Percentiles rank a stretch among this genome's conserved stretches.
Conservation (phyloP, 1,139 yeast species). For the Yamadazyma sp. region DNA sequence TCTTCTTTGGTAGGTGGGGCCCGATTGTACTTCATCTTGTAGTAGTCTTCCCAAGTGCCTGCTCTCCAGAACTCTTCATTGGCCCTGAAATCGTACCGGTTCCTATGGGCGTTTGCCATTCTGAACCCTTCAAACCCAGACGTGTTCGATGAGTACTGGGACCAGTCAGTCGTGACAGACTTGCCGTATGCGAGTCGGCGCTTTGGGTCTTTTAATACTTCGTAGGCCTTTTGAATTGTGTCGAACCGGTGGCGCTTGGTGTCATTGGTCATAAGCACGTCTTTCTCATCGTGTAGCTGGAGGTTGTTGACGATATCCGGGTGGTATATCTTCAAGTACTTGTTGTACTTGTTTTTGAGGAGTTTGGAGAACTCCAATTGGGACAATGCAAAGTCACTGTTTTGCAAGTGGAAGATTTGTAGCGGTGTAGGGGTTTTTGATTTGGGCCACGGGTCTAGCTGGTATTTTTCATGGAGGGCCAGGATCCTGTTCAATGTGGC, state of each 20-base stretch:
- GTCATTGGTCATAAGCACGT: constrained; percentile 29
- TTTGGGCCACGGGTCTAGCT: constrained; percentile 57
- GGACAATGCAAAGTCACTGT: constrained; percentile 19
- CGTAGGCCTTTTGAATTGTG: constrained; percentile 71
- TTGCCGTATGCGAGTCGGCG: constrained; percentile 34
- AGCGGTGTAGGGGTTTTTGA: constrained; percentile 67
- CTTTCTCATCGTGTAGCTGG: constrained; percentile 25
- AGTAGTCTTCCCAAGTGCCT: constrained; percentile 73
- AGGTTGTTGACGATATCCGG: constrained; percentile 62
- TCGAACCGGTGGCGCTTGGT: constrained; percentile 65
- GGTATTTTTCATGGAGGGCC: constrained; percentile 21
- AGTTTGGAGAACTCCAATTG: constrained; percentile 38
- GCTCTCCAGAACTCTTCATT: constrained; percentile 62
- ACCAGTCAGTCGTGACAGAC: constrained; percentile 30
- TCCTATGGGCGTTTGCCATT: constrained; percentile 41
- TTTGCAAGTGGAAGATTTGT: constrained; percentile 57
- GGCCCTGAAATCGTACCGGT: constrained; percentile 28
- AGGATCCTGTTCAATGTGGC: constrained; percentile 12
- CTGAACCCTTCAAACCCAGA: constrained; percentile 41
- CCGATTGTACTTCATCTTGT: constrained; percentile 39
- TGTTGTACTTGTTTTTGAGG: constrained; percentile 57
- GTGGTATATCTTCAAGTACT: constrained; percentile 78
- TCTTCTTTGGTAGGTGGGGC: constrained; percentile 45
- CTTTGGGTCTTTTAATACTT: constrained; percentile 59
- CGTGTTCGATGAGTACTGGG: constrained; percentile 30